Base-by-base conservation (phyloP, 179 eudicot species). In the Spinacia oleracea region DNA sequence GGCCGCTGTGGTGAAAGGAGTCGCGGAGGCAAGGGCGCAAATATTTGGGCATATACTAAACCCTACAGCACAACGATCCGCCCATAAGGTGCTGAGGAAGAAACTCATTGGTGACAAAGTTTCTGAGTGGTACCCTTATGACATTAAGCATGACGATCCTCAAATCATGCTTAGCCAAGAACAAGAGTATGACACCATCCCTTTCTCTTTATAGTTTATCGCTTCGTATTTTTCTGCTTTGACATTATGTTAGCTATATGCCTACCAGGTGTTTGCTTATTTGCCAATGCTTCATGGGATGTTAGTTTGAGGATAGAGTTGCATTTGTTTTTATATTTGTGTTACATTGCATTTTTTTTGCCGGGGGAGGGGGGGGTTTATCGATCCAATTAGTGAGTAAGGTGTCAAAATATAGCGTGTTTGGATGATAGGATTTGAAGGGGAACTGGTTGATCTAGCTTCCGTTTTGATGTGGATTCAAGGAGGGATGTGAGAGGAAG, bases 21-120 rank as follows among this genome's bases (percentile, higher is more conserved):
- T 93, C 48, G 63, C 86, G 18, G 94, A 90, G 80, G 97, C 92
- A 14, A 88, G 96, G 86, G 93, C 90, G 32, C 85, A 81, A 63
- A 93, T 94, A 81, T 94, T 94, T 63, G 98, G 96, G 15, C 97
- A 94, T 77, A 79, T 90, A 9, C 85, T 94, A 25, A 94, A 94
- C 84, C 94, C 94, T 8, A 89, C 92, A 0, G 88, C 90, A 3
- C 84, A 91, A 79, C 85, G 89, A 80, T 86, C 94, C 55, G 76
- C 92, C 15, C 96, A 94, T 86, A 93, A 92, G 80, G 77, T 94
- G 45, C 77, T 94, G 0, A 84, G 96, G 51, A 91, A 94, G 87
- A 95, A 95, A 81, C 92, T 95, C 14, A 87, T 93, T 51, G 98
- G 97, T 64, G 95, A 90, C n/a, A 95, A 95, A 81, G 87, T 93